Conservation (phyloP, 768 basidiomycete genomes). For the Hericium erinaceus region DNA sequence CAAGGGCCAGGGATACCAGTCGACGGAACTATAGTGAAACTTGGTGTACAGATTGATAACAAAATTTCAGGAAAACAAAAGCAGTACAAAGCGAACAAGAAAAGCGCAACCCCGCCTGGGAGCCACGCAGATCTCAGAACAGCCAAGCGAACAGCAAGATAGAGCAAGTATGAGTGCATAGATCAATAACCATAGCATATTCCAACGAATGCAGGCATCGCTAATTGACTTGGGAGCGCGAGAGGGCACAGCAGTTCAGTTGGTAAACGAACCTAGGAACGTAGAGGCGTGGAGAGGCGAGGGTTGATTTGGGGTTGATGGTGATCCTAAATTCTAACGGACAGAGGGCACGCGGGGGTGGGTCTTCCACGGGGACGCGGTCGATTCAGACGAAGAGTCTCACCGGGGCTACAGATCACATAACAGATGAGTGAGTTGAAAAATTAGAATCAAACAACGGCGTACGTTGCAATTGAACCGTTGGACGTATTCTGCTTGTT, state of each 20-base stretch:
- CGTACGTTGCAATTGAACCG: slow-evolving; percentile 46
- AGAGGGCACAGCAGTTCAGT: neutral
- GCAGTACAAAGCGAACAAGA: too few relatives aligned
- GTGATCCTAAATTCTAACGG: slow-evolving; percentile 18
- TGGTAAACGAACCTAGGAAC: neutral
- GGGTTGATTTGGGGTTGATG: neutral
- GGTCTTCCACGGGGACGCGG: slow-evolving; percentile 37
- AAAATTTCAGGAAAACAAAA: too few relatives aligned
- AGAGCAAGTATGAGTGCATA: slow-evolving; percentile 17
- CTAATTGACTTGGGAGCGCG: neutral
- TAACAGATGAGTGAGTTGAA: neutral
- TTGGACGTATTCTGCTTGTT: slow-evolving; percentile 33
- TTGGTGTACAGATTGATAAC: too few relatives aligned
- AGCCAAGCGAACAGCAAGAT: neutral
- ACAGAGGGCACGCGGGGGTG: slow-evolving; percentile 22
- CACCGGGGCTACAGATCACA: slow-evolving; percentile 24
- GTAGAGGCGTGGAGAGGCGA: neutral
- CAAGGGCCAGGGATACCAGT: too few relatives aligned
- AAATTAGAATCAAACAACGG: slow-evolving; percentile 8
- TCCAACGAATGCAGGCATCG: slow-evolving; percentile 2
- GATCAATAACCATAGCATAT: slow-evolving; percentile 25
- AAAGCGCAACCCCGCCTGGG: too few relatives aligned
- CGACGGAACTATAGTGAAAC: too few relatives aligned
- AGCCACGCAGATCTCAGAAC: too few relatives aligned
- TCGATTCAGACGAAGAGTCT: slow-evolving; percentile 33